These are phyloP conservation scores for Magnusiomyces sp. DNA, from an alignment of 1,139 yeast species.

Conservation along the genomic window DNA sequence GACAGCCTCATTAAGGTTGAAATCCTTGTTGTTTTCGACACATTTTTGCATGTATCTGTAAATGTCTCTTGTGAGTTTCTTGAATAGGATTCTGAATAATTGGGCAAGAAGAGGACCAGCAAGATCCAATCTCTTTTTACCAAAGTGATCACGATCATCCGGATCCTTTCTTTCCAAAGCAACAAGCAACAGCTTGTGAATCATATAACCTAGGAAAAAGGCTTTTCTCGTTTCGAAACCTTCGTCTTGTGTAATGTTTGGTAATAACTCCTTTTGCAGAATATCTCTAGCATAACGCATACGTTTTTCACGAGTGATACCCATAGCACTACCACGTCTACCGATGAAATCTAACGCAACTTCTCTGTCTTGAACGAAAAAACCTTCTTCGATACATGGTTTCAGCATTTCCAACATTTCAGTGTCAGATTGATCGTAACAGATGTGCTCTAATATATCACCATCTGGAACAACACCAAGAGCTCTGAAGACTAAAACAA, in stretches of 20 bases:
- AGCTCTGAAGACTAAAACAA: conserved; percentile 94
- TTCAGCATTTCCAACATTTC: conserved; percentile 98
- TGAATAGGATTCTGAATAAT: conserved; percentile 87
- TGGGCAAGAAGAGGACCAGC: conserved; percentile 97
- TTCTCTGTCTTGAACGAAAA: conserved; percentile 95
- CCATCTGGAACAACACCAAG: conserved; percentile 98
- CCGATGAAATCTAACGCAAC: conserved; percentile 97
- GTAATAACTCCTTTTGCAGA: conserved; percentile 88
- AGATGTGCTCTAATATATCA: conserved; percentile 93
- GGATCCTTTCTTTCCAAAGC: conserved; percentile 97
- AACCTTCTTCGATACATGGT: conserved; percentile 99
- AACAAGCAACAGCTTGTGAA: conserved; percentile 84
- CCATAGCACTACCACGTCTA: conserved; percentile 90
- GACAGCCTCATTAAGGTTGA: conserved; percentile 91
- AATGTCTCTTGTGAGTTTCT: conserved; percentile 88
- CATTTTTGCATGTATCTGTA: conserved; percentile 98
- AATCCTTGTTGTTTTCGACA: conserved; percentile 94
- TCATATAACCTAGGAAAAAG: conserved; percentile 95
- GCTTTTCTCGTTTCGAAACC: conserved; percentile 97
- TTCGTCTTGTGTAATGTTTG: conserved; percentile 94
- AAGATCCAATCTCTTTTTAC: conserved; percentile 93
- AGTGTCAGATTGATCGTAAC: conserved; percentile 97
- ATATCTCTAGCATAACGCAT: conserved; percentile 96
- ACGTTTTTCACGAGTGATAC: conserved; percentile 96
- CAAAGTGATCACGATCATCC: conserved; percentile 98